Evolutionary conservation across 2,329 filamentous ascomycete genomes (phyloP).

Genomic region (Phialophora chinensis): DNA sequence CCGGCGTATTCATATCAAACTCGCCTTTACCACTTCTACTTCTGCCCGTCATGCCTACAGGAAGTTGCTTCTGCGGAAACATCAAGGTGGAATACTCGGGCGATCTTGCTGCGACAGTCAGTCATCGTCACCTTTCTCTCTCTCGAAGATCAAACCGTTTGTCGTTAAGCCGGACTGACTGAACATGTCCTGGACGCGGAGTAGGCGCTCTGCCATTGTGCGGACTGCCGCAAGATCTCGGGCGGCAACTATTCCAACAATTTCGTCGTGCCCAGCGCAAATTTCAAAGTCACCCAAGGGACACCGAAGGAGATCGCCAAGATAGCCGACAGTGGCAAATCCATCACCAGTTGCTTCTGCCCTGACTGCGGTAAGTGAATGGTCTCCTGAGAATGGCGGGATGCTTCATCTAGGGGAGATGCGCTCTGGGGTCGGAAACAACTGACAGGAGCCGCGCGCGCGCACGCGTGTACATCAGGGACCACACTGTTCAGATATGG

Average conservation of each 20-base stretch:
- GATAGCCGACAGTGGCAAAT: slow-evolving; percentile 46
- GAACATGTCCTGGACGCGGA: not conserved
- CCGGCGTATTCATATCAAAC: not conserved
- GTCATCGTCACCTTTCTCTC: slow-evolving; percentile 13
- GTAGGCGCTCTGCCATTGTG: slow-evolving; percentile 49
- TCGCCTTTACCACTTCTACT: not conserved
- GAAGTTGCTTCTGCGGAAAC: slow-evolving; percentile 48
- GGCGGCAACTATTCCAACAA: slow-evolving; percentile 43
- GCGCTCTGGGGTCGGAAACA: not conserved
- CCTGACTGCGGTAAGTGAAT: slow-evolving; percentile 44
- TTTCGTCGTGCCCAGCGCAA: slow-evolving; percentile 42
- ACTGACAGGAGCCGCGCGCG: not conserved
- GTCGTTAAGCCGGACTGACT: not conserved
- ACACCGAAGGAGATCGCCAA: slow-evolving; percentile 46
- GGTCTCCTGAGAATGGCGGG: too few relatives aligned
- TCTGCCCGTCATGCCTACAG: slow-evolving; percentile 39
- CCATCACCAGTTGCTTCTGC: slow-evolving; percentile 48
- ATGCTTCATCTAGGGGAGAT: not conserved
- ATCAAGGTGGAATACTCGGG: slow-evolving; percentile 45
- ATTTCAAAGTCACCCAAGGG: slow-evolving; percentile 43
- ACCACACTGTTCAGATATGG: slow-evolving; percentile 41
- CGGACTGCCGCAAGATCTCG: slow-evolving; percentile 49
- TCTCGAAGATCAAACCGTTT: not conserved
- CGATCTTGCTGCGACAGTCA: slow-evolving; percentile 43
- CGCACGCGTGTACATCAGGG: slow-evolving; percentile 3